phyloP scores from a whole-genome alignment of 495 filamentous ascomycete species.

The Beverwykella pulmonaria region DNA sequence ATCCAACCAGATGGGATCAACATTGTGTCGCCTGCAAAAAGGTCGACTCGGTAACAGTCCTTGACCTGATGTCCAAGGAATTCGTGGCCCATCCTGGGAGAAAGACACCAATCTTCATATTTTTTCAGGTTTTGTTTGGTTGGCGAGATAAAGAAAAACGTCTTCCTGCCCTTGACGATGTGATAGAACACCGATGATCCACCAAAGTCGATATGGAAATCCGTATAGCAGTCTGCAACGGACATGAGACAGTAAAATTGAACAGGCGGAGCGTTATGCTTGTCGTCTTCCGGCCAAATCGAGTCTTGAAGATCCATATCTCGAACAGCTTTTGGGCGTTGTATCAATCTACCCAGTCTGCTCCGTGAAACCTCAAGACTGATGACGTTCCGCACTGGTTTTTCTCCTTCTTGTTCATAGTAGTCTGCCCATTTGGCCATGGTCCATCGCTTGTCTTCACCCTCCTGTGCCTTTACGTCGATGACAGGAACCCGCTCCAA shows the following conservation, averaged over 20 bases:
- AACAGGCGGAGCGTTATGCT: slow-evolving; percentile 63
- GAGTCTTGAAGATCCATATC: slow-evolving; percentile 72
- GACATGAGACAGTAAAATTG: slow-evolving; percentile 80
- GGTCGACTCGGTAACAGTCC: slow-evolving; percentile 73
- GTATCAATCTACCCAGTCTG: slow-evolving; percentile 65
- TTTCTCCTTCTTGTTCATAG: slow-evolving; percentile 66
- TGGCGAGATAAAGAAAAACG: slow-evolving; percentile 77
- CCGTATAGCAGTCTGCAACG: slow-evolving; percentile 76
- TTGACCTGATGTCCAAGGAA: slow-evolving; percentile 70
- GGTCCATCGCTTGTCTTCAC: slow-evolving; percentile 69
- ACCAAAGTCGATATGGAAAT: slow-evolving; percentile 82
- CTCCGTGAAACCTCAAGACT: slow-evolving; percentile 75
- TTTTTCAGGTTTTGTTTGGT: slow-evolving; percentile 74
- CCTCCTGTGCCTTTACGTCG: slow-evolving; percentile 74
- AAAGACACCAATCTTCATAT: slow-evolving; percentile 78
- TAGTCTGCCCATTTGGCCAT: slow-evolving; percentile 76
- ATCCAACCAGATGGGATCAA: slow-evolving; percentile 81
- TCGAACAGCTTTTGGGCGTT: slow-evolving; percentile 69
- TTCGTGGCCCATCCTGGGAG: slow-evolving; percentile 70
- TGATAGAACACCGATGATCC: slow-evolving; percentile 80
- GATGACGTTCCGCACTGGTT: slow-evolving; percentile 73
- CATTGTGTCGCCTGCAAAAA: slow-evolving; percentile 75
- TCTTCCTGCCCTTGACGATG: slow-evolving; percentile 74
- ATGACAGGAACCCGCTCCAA: slow-evolving; percentile 72
- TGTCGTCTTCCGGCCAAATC: slow-evolving; percentile 69